phyloP scores from a whole-genome alignment of 1,284 basidiomycete species.

The Porodaedalea pini region DNA sequence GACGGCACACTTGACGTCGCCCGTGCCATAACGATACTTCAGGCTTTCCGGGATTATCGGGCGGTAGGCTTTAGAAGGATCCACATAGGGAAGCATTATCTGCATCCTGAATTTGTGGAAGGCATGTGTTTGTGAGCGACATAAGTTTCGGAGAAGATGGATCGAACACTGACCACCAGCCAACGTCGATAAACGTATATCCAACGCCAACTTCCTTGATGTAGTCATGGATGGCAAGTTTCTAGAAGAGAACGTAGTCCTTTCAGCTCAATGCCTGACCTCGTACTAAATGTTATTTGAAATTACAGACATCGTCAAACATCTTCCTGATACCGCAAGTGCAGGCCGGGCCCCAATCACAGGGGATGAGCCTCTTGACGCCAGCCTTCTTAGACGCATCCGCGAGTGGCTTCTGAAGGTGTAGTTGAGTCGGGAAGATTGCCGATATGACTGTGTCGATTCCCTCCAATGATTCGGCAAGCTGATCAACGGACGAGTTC shows the following conservation, averaged over 20 bases:
- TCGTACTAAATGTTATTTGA: neutral
- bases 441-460: conserved; percentile 10
- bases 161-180: conserved; percentile 17
- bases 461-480: neutral
- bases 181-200: no score
- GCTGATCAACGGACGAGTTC: no score
- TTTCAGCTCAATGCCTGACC: conserved; percentile 1
- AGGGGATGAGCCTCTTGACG: conserved; percentile 18
- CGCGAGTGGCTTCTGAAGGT: conserved; percentile 8
- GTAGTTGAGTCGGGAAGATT: neutral
- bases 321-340: neutral
- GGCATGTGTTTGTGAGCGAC: neutral
- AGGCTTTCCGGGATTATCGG: no score
- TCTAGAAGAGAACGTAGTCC: conserved; percentile 20
- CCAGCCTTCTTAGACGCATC: conserved; percentile 18
- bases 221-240: no score
- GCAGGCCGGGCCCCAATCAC: conserved; percentile 13
- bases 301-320: neutral
- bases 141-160: neutral
- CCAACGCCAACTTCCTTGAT: no score
- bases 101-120: conserved; percentile 5
- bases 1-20: no score
- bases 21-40: no score
- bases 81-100: conserved; percentile 7
- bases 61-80: neutral